phyloP scores from a whole-genome alignment of 768 basidiomycete genomes.

The Tricholoma furcatifolium region DNA sequence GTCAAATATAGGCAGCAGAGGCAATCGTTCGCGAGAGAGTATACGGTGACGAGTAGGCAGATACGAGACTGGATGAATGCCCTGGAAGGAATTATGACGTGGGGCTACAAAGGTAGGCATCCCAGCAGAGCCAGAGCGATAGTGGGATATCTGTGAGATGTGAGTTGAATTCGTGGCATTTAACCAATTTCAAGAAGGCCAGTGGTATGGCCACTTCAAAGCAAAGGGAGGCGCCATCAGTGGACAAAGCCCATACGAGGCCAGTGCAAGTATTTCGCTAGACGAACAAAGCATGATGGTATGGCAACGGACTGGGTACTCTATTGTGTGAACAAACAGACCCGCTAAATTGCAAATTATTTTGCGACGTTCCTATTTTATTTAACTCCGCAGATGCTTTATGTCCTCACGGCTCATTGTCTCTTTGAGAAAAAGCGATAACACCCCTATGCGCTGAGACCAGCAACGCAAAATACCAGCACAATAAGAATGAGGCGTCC shows the following conservation, averaged over 20 bases:
- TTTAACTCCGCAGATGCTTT: background rate
- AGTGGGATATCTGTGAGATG: background rate
- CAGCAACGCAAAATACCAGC: no score
- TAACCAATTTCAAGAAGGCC: constrained; percentile 4
- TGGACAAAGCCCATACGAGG: constrained; percentile 12
- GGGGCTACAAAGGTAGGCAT: no score
- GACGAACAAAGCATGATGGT: background rate
- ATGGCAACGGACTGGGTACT: background rate
- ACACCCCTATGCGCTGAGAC: no score
- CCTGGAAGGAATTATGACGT: background rate
- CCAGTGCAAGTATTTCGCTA: background rate
- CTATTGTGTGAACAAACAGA: background rate
- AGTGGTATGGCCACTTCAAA: constrained; percentile 12
- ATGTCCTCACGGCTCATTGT: background rate
- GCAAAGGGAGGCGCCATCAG: constrained; percentile 3
- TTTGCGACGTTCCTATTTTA: background rate
- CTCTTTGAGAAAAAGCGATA: no score
- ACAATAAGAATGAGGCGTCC: no score
- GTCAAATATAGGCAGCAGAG: background rate
- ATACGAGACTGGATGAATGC: background rate
- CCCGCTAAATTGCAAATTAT: no score
- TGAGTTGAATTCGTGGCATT: background rate
- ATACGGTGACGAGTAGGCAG: background rate
- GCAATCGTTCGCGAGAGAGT: background rate
- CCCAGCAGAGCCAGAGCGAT: background rate